A percentile compares a stretch with the other conserved stretches of the same genome.
phyloP scores from a whole-genome alignment of 495 filamentous ascomycete genomes.

The Penicillium angulare region DNA sequence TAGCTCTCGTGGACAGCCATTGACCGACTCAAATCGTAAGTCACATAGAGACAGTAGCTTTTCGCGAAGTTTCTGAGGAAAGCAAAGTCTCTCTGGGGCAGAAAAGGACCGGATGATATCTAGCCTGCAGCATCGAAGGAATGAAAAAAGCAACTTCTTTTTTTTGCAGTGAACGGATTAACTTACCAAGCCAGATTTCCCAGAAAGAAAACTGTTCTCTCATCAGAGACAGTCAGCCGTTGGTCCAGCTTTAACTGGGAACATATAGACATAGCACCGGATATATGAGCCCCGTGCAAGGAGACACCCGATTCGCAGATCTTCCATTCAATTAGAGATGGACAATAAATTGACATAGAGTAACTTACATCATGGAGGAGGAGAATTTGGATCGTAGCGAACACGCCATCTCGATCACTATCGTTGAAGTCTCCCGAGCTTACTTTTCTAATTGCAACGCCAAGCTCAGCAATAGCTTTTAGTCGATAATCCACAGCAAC shows the following conservation, averaged over 20 bases:
- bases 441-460: conserved; percentile 27
- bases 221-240: conserved; percentile 21
- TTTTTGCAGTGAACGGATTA: neutral
- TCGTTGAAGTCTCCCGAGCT: conserved; percentile 23
- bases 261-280: conserved; percentile 40
- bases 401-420: conserved; percentile 34
- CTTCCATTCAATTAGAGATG: conserved; percentile 12
- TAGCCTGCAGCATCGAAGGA: conserved; percentile 18
- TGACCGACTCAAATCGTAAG: conserved; percentile 35
- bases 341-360: neutral
- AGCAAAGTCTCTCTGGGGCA: conserved; percentile 31
- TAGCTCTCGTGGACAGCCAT: conserved; percentile 35
- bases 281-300: conserved; percentile 38
- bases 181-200: conserved; percentile 38
- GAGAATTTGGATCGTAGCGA: conserved; percentile 39
- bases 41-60: conserved; percentile 27
- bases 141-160: neutral
- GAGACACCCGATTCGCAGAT: conserved; percentile 39
- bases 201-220: conserved; percentile 36
- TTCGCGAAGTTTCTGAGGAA: conserved; percentile 32
- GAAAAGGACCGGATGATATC: conserved; percentile 41
- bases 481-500: conserved; percentile 35
- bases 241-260: conserved; percentile 30
- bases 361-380: conserved; percentile 38
- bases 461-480: conserved; percentile 36